A percentile compares a stretch with the other conserved stretches of the same genome.
Evolutionary conservation across 768 basidiomycete species (phyloP).

Genomic region (Kwoniella shandongensis): DNA sequence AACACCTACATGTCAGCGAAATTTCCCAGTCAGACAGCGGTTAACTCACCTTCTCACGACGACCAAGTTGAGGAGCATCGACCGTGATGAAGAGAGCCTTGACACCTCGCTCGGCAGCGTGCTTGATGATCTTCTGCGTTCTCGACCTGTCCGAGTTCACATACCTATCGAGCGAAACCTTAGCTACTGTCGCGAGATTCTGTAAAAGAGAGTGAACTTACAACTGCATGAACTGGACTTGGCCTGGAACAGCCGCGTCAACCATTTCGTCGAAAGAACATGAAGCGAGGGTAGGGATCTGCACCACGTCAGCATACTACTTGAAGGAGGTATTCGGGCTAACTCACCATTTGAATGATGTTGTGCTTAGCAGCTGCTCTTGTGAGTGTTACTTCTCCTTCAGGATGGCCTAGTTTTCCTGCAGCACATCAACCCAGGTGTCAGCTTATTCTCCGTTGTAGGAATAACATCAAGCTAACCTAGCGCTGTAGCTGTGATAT

Average conservation of each 20-base stretch:
- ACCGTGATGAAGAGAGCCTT: slow-evolving; percentile 96
- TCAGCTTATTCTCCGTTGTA: background rate
- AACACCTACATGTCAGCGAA: background rate
- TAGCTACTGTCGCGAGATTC: background rate
- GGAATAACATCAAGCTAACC: slow-evolving; percentile 2
- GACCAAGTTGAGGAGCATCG: slow-evolving; percentile 92
- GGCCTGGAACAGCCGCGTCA: slow-evolving; percentile 75
- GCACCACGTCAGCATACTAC: background rate
- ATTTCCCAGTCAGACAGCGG: background rate
- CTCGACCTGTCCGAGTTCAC: slow-evolving; percentile 87
- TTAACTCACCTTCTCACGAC: slow-evolving; percentile 70
- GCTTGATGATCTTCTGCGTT: slow-evolving; percentile 81
- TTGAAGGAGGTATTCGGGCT: background rate
- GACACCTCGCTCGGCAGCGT: slow-evolving; percentile 85
- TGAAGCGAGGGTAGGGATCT: slow-evolving; percentile 94
- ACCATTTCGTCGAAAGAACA: slow-evolving; percentile 95
- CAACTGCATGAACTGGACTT: slow-evolving; percentile 84
- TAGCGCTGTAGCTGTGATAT: slow-evolving; percentile 62
- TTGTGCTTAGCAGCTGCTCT: slow-evolving; percentile 78
- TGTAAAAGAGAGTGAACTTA: slow-evolving; percentile 51
- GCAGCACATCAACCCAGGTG: background rate
- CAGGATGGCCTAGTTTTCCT: slow-evolving; percentile 86
- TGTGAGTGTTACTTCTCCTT: slow-evolving; percentile 89
- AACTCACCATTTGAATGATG: slow-evolving; percentile 69
- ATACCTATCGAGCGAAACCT: slow-evolving; percentile 59